phyloP scores from a whole-genome alignment of 176 grass and related monocot genomes.

The Elaeis guineensis region DNA sequence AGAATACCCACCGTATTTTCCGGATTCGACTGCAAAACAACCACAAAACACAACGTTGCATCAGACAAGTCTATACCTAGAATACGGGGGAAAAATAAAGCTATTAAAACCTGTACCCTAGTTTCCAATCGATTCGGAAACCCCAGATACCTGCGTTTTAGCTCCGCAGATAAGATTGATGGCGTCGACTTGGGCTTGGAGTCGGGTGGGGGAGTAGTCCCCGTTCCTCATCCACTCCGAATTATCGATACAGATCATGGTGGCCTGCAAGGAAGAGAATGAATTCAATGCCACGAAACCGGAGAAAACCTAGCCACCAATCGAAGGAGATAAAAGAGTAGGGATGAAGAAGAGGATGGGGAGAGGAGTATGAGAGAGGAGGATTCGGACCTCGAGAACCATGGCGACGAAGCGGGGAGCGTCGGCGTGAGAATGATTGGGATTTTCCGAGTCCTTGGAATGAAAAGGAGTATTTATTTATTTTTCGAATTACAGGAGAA shows the following conservation, averaged over 20 bases:
- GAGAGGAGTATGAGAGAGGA: too few relatives aligned
- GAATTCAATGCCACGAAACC: background rate
- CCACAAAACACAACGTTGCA: background rate
- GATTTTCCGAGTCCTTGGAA: too few relatives aligned
- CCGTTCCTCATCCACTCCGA: conserved; percentile 99
- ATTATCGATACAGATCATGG: conserved; percentile 99
- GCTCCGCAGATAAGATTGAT: conserved; percentile 94
- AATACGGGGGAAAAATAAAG: conserved; percentile 14
- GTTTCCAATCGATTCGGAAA: too few relatives aligned
- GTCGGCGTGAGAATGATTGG: too few relatives aligned
- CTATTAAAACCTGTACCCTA: conserved; percentile 31
- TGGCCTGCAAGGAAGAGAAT: conserved; percentile 51
- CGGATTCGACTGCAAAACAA: conserved; percentile 70
- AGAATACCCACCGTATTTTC: conserved; percentile 96
- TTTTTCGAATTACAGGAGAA: too few relatives aligned
- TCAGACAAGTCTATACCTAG: background rate
- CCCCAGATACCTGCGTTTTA: conserved; percentile 63
- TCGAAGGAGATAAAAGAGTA: background rate
- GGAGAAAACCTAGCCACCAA: background rate
- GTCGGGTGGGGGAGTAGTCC: conserved; percentile 75
- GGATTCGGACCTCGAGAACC: too few relatives aligned
- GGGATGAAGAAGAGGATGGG: background rate
- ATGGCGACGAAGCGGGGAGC: too few relatives aligned
- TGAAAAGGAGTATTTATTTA: too few relatives aligned
- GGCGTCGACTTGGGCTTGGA: conserved; percentile 89